Evolutionary conservation across 2,329 filamentous ascomycete species (phyloP).

Genomic region (Chaetomiaceae sp.): DNA sequence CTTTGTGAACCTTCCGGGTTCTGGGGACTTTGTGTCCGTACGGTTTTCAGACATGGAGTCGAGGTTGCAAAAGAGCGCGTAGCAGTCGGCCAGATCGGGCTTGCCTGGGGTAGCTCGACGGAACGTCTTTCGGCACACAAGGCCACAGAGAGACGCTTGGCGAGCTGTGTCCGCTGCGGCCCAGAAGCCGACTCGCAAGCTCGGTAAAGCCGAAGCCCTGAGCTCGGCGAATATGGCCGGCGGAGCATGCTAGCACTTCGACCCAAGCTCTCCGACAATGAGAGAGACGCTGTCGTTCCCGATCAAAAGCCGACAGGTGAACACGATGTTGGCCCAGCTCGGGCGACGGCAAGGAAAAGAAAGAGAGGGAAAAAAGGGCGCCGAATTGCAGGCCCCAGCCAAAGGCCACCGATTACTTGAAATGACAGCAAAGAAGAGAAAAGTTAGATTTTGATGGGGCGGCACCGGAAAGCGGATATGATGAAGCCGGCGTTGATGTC

Average conservation of each 20-base stretch:
- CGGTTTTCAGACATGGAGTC: conserved; percentile 12
- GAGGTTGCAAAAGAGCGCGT: conserved; percentile 24
- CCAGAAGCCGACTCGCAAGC: conserved; percentile 31
- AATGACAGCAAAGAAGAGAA: neutral
- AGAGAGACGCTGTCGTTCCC: too few species aligned
- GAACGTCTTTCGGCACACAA: conserved; percentile 18
- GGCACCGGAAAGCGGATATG: neutral
- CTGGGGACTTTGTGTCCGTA: conserved; percentile 8
- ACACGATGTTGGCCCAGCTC: too few species aligned
- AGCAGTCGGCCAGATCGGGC: conserved; percentile 12
- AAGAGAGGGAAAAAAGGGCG: too few species aligned
- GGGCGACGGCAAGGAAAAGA: too few species aligned
- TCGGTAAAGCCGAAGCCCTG: conserved; percentile 20
- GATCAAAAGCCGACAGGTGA: too few species aligned
- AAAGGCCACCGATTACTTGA: too few species aligned
- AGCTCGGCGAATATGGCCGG: conserved; percentile 14
- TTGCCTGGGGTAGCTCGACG: conserved; percentile 10
- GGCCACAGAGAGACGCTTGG: conserved; percentile 26
- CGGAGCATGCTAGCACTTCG: conserved; percentile 20
- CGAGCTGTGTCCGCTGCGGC: conserved; percentile 21
- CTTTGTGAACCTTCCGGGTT: conserved; percentile 6
- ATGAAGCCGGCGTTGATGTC: conserved; percentile 16
- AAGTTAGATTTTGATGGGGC: neutral
- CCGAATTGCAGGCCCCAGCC: too few species aligned
- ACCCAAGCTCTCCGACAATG: too few species aligned